phyloP scores from a whole-genome alignment of 768 basidiomycete species.

The Amanita rubescens region DNA sequence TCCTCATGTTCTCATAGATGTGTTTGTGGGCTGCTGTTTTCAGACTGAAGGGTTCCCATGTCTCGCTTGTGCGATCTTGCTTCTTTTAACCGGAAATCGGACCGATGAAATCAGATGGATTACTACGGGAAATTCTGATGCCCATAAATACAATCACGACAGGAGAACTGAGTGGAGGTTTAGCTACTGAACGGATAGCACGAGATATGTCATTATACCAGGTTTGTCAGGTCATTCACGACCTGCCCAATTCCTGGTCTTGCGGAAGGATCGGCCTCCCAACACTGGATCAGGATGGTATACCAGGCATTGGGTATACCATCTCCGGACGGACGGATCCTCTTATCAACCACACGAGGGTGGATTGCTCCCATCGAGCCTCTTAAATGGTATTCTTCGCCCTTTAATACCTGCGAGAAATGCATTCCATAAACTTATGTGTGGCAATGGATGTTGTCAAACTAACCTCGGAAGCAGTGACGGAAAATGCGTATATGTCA shows the following conservation, averaged over 20 bases:
- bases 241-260: neutral
- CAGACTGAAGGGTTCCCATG: no score
- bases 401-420: neutral
- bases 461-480: neutral
- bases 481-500: constrained; percentile 1
- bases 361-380: neutral
- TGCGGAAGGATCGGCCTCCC: neutral
- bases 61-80: no score
- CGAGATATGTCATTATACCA: neutral
- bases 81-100: no score
- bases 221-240: neutral
- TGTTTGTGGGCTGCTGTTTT: no score
- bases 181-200: neutral
- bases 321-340: neutral
- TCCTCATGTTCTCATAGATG: no score
- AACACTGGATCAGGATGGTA: neutral
- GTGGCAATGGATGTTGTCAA: neutral
- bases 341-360: neutral
- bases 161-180: no score
- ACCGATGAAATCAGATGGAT: no score
- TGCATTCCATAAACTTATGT: neutral
- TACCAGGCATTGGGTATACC: neutral
- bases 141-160: neutral
- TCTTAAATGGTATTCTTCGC: neutral
- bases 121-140: no score